These are phyloP conservation scores for Coccomyxa subellipsoidea DNA, from an alignment of 163 green algal species.

Conservation along the genomic window DNA sequence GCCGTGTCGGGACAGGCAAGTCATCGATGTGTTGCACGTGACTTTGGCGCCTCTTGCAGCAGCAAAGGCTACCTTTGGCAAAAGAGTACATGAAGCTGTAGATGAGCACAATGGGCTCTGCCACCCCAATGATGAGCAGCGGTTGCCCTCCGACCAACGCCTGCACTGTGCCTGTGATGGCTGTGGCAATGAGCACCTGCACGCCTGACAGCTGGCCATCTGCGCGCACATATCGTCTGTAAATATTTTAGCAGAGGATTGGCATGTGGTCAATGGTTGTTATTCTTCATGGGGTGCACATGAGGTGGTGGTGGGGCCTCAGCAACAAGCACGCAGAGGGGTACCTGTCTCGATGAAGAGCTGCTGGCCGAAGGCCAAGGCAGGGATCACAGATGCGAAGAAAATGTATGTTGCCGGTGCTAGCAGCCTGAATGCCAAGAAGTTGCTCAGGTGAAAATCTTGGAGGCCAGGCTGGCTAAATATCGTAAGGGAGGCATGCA, in stretches of 20 bases:
- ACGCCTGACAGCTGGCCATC: constrained; percentile 56
- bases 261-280: too few relatives aligned
- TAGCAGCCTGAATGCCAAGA: constrained; percentile 55
- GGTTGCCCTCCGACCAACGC: constrained; percentile 83
- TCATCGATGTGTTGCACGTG: too few relatives aligned
- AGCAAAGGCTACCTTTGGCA: constrained; percentile 35
- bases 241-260: too few relatives aligned
- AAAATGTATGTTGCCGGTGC: constrained; percentile 79
- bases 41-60: too few relatives aligned
- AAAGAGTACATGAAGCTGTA: constrained; percentile 80
- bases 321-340: too few relatives aligned
- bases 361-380: constrained; percentile 84
- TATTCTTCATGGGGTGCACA: too few relatives aligned
- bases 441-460: not conserved
- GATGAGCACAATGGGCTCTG: constrained; percentile 83
- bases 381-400: constrained; percentile 75
- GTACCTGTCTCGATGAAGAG: constrained; percentile 56
- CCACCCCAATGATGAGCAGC: constrained; percentile 86
- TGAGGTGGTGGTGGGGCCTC: too few relatives aligned
- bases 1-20: too few relatives aligned
- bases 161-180: constrained; percentile 40
- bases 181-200: constrained; percentile 50
- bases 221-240: constrained; percentile 13
- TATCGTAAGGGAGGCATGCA: not conserved
- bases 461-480: not conserved